Evolutionary conservation across 108 stramenopile genomes (phyloP).

Genomic region (Cyclotella cryptica): DNA sequence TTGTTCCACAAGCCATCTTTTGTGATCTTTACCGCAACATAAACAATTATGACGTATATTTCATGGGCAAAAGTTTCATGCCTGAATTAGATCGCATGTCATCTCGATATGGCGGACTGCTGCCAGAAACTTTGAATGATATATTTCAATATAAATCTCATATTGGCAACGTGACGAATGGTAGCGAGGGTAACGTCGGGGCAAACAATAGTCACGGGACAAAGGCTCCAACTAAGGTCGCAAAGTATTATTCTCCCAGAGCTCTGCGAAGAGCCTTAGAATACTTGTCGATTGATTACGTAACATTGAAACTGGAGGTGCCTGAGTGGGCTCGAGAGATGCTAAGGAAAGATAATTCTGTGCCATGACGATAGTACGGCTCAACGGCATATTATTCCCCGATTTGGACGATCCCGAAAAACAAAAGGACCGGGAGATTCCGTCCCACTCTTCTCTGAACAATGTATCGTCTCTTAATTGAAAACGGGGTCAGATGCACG

Average conservation of each 20-base stretch:
- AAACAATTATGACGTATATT: slow-evolving; percentile 56
- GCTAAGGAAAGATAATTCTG: slow-evolving; percentile 34
- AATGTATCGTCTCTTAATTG: too few relatives aligned
- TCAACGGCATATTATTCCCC: neutral
- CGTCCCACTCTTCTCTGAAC: too few relatives aligned
- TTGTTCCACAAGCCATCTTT: slow-evolving; percentile 58
- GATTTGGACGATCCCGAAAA: too few relatives aligned
- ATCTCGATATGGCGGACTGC: slow-evolving; percentile 22
- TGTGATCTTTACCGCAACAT: slow-evolving; percentile 67
- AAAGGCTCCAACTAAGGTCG: slow-evolving; percentile 41
- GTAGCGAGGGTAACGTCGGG: slow-evolving; percentile 14
- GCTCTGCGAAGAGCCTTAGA: slow-evolving; percentile 62
- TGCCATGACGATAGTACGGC: neutral
- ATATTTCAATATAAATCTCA: slow-evolving; percentile 39
- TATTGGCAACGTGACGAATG: slow-evolving; percentile 1
- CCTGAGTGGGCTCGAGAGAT: slow-evolving; percentile 70
- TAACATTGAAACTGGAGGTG: slow-evolving; percentile 50
- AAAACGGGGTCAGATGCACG: too few relatives aligned
- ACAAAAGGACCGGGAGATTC: too few relatives aligned
- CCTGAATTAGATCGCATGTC: slow-evolving; percentile 48
- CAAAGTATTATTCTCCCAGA: slow-evolving; percentile 60
- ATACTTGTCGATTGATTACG: slow-evolving; percentile 71
- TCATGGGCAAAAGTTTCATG: slow-evolving; percentile 56
- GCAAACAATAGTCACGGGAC: slow-evolving; percentile 25
- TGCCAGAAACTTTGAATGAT: slow-evolving; percentile 24